These are phyloP conservation scores for Aspergillus novoparasiticus DNA, from an alignment of 2,329 filamentous ascomycete genomes.

Conservation along the genomic window DNA sequence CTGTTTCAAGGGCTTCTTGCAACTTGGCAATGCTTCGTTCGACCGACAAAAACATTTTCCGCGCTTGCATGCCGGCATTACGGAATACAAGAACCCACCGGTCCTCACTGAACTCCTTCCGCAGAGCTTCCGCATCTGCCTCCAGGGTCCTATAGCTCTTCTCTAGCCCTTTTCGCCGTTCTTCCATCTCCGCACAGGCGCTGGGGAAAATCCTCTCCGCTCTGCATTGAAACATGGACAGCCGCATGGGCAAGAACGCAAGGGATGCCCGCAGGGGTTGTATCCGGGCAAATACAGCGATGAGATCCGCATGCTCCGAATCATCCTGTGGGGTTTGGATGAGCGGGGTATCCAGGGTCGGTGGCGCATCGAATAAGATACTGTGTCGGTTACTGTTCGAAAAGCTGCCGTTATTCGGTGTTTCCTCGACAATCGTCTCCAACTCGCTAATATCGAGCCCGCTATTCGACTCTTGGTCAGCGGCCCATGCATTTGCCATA, in stretches of 20 bases:
- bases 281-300: conserved; percentile 92
- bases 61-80: conserved; percentile 85
- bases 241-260: conserved; percentile 92
- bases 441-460: conserved; percentile 81
- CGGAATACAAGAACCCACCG: conserved; percentile 95
- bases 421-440: conserved; percentile 90
- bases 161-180: conserved; percentile 73
- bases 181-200: conserved; percentile 84
- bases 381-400: conserved; percentile 67
- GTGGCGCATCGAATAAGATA: conserved; percentile 60
- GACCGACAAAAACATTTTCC: conserved; percentile 96
- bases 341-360: conserved; percentile 42
- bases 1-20: conserved; percentile 74
- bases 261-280: conserved; percentile 89
- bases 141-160: conserved; percentile 86
- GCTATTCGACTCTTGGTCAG: conserved; percentile 55
- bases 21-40: conserved; percentile 83
- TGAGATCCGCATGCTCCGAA: conserved; percentile 79
- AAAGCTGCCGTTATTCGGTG: conserved; percentile 60
- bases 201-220: conserved; percentile 82
- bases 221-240: conserved; percentile 81
- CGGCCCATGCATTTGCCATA: conserved; percentile 52
- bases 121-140: conserved; percentile 82
- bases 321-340: conserved; percentile 70
- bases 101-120: conserved; percentile 91